Evolutionary conservation across 352 stramenopile genomes (phyloP).

Genomic region (Phytophthora hibernalis): DNA sequence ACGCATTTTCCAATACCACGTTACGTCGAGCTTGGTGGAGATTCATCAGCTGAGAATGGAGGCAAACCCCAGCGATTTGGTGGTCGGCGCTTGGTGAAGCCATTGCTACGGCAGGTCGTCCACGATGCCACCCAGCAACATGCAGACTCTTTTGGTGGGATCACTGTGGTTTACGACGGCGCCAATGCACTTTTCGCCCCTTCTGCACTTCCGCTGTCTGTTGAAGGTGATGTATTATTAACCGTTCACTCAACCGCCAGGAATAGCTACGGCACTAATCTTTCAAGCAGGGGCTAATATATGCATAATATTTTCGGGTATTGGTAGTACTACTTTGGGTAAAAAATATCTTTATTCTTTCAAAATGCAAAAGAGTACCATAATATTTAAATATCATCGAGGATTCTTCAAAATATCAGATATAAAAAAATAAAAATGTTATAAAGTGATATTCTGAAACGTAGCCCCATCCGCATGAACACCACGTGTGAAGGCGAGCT

Average conservation of each 20-base stretch:
- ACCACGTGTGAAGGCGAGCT: no score
- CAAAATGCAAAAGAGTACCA: no score
- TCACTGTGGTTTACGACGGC: background rate
- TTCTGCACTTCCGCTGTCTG: background rate
- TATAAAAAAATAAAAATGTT: no score
- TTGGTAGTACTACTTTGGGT: no score
- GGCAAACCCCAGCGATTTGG: background rate
- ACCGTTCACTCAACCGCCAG: conserved; percentile 3
- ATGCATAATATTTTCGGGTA: no score
- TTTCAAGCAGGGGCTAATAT: no score
- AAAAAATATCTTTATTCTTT: no score
- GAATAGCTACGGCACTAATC: background rate
- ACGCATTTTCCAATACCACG: conserved; percentile 9
- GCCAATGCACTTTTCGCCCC: conserved; percentile 4
- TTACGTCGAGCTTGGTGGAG: conserved; percentile 1
- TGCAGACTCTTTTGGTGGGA: background rate
- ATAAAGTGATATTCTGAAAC: no score
- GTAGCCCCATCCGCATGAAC: no score
- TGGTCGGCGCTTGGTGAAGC: background rate
- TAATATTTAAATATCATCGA: no score
- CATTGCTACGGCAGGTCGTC: conserved; percentile 5
- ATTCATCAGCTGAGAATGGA: background rate
- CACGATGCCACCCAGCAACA: conserved; percentile 8
- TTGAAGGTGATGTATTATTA: background rate
- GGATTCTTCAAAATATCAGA: no score